Conservation (phyloP, 1,139 yeast species). For the Geotrichum candidum region DNA sequence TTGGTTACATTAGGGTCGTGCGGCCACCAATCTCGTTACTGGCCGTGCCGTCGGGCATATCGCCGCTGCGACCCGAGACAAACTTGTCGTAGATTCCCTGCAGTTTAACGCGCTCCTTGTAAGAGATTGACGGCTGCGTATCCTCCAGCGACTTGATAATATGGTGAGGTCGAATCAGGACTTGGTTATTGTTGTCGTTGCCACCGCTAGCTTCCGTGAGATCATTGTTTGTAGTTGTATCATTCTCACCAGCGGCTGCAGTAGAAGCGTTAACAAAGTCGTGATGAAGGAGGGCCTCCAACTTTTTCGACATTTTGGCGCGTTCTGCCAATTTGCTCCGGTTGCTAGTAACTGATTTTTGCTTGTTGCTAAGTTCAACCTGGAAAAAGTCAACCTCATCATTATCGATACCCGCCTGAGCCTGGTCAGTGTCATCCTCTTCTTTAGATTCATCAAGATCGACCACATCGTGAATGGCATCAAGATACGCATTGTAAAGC, state of each 20-base stretch:
- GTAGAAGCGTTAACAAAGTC: background rate
- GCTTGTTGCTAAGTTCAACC: conserved; percentile 23
- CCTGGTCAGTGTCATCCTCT: conserved; percentile 28
- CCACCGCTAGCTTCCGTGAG: background rate
- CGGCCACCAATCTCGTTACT: conserved; percentile 84
- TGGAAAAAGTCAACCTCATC: conserved; percentile 36
- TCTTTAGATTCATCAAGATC: conserved; percentile 36
- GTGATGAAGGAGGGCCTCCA: conserved; percentile 37
- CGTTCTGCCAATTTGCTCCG: conserved; percentile 39
- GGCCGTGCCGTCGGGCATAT: conserved; percentile 81
- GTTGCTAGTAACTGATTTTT: conserved; percentile 23
- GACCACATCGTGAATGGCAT: conserved; percentile 77
- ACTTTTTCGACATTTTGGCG: conserved; percentile 42
- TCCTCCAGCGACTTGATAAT: conserved; percentile 61
- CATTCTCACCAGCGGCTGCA: conserved; percentile 3
- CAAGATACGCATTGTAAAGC: conserved; percentile 84
- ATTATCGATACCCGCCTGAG: conserved; percentile 23
- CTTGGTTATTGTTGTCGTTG: conserved; percentile 18
- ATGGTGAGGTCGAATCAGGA: conserved; percentile 48
- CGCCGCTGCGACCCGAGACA: conserved; percentile 74
- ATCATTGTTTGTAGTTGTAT: background rate
- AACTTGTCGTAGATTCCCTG: conserved; percentile 64
- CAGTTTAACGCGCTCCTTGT: conserved; percentile 60
- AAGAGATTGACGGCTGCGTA: conserved; percentile 83
- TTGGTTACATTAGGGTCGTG: conserved; percentile 55